Evolutionary conservation across 331 rosid species (phyloP).

Genomic region (Quercus phellos): DNA sequence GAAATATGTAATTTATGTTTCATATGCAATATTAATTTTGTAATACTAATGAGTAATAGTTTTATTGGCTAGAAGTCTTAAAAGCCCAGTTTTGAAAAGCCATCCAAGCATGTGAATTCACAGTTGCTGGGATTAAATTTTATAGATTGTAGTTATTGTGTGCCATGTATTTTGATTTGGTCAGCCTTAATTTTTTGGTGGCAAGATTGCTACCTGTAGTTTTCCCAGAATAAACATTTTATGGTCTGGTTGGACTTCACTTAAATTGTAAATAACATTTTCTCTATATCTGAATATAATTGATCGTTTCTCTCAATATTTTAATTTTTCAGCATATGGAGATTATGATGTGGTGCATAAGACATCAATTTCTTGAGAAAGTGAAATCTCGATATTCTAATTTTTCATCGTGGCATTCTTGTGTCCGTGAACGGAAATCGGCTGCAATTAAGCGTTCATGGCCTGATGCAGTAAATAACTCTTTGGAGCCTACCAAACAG

Average conservation of each 20-base stretch:
- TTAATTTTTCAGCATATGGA: constrained; percentile 72
- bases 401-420: constrained; percentile 59
- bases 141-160: neutral
- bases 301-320: neutral
- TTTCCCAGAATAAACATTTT: neutral
- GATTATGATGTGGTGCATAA: constrained; percentile 74
- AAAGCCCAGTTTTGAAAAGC: neutral
- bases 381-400: constrained; percentile 47
- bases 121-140: neutral
- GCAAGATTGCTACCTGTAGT: neutral
- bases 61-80: neutral
- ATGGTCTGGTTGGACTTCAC: neutral
- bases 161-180: neutral
- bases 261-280: neutral
- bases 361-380: constrained; percentile 70
- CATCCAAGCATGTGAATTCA: neutral
- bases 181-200: neutral
- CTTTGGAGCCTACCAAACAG: constrained; percentile 51
- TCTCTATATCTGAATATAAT: neutral
- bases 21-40: neutral
- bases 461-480: constrained; percentile 77
- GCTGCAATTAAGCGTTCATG: constrained; percentile 78
- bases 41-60: neutral
- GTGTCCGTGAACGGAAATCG: constrained; percentile 64
- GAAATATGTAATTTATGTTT: neutral